Conservation (phyloP, 106 monocot genomes). For the Triglochin maritima region DNA sequence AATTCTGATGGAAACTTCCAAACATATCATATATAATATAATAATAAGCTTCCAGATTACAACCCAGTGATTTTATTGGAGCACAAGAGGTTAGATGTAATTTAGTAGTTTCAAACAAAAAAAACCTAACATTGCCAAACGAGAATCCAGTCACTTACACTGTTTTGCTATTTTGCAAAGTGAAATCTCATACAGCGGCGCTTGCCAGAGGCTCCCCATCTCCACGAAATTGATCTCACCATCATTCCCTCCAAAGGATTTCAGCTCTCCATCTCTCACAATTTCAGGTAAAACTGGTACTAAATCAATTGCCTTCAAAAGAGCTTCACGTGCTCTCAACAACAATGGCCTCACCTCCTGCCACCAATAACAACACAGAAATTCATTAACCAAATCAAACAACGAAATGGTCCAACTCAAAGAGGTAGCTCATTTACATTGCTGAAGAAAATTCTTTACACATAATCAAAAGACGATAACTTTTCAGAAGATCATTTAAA, state of each 20-base stretch:
- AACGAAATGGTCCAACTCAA: too few species aligned
- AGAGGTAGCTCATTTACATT: too few species aligned
- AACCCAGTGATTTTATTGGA: too few species aligned
- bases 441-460: too few species aligned
- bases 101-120: too few species aligned
- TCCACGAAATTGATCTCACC: slow-evolving; percentile 41
- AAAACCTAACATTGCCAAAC: background rate
- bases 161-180: slow-evolving; percentile 9
- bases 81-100: too few species aligned
- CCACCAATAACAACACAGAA: background rate
- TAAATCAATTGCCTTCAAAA: slow-evolving; percentile 30
- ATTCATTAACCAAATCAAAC: too few species aligned
- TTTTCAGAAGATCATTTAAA: too few species aligned
- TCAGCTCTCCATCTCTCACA: slow-evolving; percentile 13
- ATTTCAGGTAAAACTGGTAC: slow-evolving; percentile 35
- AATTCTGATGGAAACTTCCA: too few species aligned
- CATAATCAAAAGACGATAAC: too few species aligned
- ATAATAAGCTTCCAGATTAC: too few species aligned
- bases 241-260: background rate
- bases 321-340: slow-evolving; percentile 46
- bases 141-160: background rate
- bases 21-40: too few species aligned
- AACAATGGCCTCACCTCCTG: slow-evolving; percentile 68
- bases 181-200: slow-evolving; percentile 63
- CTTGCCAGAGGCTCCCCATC: slow-evolving; percentile 52